phyloP scores from a whole-genome alignment of 139 green algal genomes.

The Klebsormidium nitens region DNA sequence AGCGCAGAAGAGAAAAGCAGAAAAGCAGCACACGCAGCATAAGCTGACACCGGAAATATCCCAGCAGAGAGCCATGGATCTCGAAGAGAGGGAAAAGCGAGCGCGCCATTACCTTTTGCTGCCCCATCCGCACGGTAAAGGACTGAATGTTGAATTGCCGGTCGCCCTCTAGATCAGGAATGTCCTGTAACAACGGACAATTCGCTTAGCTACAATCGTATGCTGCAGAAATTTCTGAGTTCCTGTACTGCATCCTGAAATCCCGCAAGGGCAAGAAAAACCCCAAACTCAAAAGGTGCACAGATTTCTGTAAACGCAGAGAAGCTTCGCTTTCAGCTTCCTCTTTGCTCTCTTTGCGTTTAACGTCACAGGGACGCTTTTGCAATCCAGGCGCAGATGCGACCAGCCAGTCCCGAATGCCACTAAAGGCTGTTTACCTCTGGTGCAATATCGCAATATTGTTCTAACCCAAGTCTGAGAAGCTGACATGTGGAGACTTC shows the following conservation, averaged over 20 bases:
- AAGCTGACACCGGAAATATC: not conserved
- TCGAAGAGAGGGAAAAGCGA: not conserved
- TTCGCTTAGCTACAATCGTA: not conserved
- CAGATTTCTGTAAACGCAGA: not conserved
- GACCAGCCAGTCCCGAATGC: not conserved
- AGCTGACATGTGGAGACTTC: not conserved
- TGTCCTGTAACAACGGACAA: slow-evolving; percentile 46
- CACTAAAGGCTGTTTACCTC: slow-evolving; percentile 3
- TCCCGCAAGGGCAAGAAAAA: not conserved
- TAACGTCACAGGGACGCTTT: not conserved
- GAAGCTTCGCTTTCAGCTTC: not conserved
- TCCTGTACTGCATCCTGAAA: not conserved
- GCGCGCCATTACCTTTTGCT: slow-evolving; percentile 31
- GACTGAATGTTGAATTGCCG: slow-evolving; percentile 58
- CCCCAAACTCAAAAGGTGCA: not conserved
- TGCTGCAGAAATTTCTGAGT: not conserved
- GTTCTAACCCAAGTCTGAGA: too few species aligned
- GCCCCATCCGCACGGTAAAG: slow-evolving; percentile 74
- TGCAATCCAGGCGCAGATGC: not conserved
- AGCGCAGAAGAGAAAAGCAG: too few species aligned
- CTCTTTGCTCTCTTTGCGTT: not conserved
- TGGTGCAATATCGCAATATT: too few species aligned
- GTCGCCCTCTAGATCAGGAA: slow-evolving; percentile 86
- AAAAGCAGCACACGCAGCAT: not conserved
- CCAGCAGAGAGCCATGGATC: not conserved